Evolutionary conservation across 1,284 basidiomycete genomes (phyloP), one percentile per base, ranked within the genome.

Genomic region (Ustilago xerochloae): DNA sequence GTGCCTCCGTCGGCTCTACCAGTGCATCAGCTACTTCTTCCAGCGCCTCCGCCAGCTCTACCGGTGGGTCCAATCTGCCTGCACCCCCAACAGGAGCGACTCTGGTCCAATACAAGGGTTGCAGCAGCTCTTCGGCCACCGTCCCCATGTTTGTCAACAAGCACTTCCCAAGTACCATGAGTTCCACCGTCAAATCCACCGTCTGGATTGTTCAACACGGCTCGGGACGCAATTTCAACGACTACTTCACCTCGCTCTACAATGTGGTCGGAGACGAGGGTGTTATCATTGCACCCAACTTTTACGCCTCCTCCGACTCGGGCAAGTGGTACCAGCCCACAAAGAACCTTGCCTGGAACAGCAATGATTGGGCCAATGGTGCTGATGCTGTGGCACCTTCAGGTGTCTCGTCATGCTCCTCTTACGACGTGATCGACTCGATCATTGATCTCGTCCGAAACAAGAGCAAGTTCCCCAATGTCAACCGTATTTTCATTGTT

Each of bases 181-280:
- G 54, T 13, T 50, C 50, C 45, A 56, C 29, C 39, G 39, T 38
- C 2, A 46, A 63, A 8, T 41, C 50, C 5, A 66, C 68, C 41
- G 68, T 54, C 16, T 77, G 72, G 65, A 59, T 77, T 45, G 71
- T 71, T 9, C 71, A 75, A 56, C 74, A 77, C 54, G 74, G 74
- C 24, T 51, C 67, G 4, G 53, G 43, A 15, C 60, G 65, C 41
- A 64, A 77, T 50, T 77, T 71, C 46, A 30, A 77, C 33, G 63
- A 59, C 36, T 75, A 67, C 56, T 75, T 75, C 63, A n/a, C 51
- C 18, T 65, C 68, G 5, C 9, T 75, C 29, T 52, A 47, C 66
- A 62, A 65, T 24, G 51, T 75, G 16, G 59, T 71, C 12, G 56
- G 63, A n/a, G 66, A 68, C n/a, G 36, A 38, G 6, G 72, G 66